Base-by-base conservation (phyloP, 1,139 yeast species). In the Hemisphaericaspora xylanilytica region DNA sequence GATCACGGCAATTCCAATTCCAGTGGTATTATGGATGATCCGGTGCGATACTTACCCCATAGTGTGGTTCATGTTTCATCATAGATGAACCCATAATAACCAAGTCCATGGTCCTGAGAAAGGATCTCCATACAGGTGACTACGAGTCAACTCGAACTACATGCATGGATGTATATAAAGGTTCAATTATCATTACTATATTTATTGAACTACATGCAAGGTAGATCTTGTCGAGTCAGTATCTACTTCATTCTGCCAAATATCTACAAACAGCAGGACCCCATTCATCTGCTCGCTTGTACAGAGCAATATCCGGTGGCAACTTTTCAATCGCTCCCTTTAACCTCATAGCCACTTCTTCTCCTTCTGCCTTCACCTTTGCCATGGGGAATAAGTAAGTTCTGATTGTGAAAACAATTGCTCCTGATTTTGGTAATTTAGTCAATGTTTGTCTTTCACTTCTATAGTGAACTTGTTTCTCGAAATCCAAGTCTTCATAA, bases 371-470 rank as follows among this genome's bases (percentile, higher is more conserved):
- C 45, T 74, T 73, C 37, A 85, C 55, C 29, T 70, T 60, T 20
- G 73, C 58, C 53, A 84, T 55, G n/a, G 90, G 86, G 10, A 80
- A 70, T 38, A 78, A 57, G 47, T 83, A 84, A 0, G 94, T 85
- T 50, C 87, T 61, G 36, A 80, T 77, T 1, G 82, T 73, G 59
- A 82, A 80, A 4, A 79, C 59, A 11, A 78, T 61, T 0, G 81
- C 82, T 5, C 66, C 65, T 1, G 81, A 53, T 38, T 70, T 58
- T 2, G 85, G 85, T 33, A 82, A 60, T 45, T 82, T 69, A 0
- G 85, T 75, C 38, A 82, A 68, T 1, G 65, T 65, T 54, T 82
- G 88, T 42, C 86, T 67, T 52, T 82, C 88, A 42, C 77, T 74
- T 46, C 88, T 65, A 51, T 81, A 65, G 50, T 73, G 78, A 8